Conservation (phyloP, 139 green algal species). For the Chlorella sp. region DNA sequence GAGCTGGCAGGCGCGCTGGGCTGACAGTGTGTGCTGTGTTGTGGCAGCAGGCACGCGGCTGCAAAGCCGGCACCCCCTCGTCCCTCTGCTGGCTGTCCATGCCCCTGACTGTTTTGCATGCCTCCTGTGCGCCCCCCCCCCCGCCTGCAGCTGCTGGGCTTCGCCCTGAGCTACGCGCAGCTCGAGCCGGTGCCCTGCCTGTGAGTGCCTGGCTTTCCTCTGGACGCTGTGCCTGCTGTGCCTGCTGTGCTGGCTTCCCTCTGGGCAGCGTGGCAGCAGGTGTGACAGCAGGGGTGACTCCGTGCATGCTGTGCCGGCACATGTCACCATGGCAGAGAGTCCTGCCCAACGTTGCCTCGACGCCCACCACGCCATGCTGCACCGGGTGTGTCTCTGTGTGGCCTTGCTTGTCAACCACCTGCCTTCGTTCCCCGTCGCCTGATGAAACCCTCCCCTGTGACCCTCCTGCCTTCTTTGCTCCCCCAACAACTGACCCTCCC, state of each 20-base stretch:
- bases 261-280: no score
- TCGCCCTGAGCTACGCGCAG: constrained; percentile 55
- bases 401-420: no score
- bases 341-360: background rate
- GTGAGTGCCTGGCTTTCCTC: constrained; percentile 4
- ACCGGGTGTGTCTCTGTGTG: no score
- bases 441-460: no score
- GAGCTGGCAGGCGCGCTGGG: background rate
- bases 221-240: no score
- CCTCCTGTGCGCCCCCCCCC: background rate
- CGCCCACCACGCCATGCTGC: no score
- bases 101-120: background rate
- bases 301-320: no score
- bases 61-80: background rate
- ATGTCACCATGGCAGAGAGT: no score
- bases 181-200: constrained; percentile 82
- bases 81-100: background rate
- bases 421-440: background rate
- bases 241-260: background rate
- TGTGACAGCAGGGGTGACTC: no score
- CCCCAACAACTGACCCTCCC: no score
- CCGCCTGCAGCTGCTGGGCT: constrained; percentile 23
- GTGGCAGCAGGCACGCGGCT: background rate
- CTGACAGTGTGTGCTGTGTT: background rate
- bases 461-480: no score